Conservation (phyloP, 768 basidiomycete genomes). For the Pisolithus albus region DNA sequence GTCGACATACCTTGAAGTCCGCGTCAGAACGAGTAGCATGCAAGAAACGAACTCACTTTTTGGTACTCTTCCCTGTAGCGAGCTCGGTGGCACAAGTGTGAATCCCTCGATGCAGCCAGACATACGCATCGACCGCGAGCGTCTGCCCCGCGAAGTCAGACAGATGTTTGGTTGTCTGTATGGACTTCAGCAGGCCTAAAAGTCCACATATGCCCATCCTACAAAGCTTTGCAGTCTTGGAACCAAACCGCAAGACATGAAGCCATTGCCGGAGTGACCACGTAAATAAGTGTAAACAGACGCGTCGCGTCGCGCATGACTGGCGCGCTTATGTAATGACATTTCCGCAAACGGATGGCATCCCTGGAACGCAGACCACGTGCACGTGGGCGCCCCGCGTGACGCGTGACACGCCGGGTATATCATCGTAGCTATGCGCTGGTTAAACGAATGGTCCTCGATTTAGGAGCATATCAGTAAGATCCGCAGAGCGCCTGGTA, state of each 20-base stretch:
- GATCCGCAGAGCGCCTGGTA: neutral
- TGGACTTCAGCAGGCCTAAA: constrained; percentile 83
- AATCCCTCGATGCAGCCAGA: constrained; percentile 86
- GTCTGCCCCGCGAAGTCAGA: constrained; percentile 80
- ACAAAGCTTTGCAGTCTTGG: neutral
- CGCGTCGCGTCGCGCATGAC: constrained; percentile 22
- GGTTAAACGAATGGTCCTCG: neutral
- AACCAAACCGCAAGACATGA: neutral
- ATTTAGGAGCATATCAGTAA: neutral
- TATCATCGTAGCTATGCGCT: too few species aligned
- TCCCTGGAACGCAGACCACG: too few species aligned
- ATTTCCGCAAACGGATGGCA: too few species aligned
- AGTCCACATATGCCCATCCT: constrained; percentile 90
- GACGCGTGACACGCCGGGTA: too few species aligned
- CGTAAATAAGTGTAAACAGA: constrained; percentile 24
- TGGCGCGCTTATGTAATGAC: too few species aligned
- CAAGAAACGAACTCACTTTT: constrained; percentile 48
- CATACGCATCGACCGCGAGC: constrained; percentile 91
- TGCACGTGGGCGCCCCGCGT: too few species aligned
- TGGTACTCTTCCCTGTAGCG: constrained; percentile 75
- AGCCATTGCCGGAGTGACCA: neutral
- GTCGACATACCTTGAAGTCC: constrained; percentile 73
- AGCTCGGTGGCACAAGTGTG: constrained; percentile 88
- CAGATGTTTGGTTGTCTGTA: constrained; percentile 71
- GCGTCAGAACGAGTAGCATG: neutral